Evolutionary conservation across 2,329 filamentous ascomycete species (phyloP).

Genomic region (Coleophoma cylindrospora): DNA sequence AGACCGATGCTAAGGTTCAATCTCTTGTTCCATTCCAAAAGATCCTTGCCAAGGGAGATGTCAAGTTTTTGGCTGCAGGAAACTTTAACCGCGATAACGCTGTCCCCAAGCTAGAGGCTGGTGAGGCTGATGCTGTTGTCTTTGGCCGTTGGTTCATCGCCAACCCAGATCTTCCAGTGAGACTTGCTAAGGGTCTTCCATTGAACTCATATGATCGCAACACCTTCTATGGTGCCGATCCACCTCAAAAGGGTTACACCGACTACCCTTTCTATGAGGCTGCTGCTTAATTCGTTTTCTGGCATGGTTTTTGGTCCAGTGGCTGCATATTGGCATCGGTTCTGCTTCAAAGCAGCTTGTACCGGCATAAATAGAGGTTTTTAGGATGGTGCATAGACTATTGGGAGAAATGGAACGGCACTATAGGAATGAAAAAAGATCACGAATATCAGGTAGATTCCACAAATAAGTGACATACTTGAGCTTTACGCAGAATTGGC

Average conservation of each 20-base stretch:
- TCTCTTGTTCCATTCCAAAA: conserved; percentile 38
- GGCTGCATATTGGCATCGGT: background rate
- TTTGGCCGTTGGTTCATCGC: conserved; percentile 35
- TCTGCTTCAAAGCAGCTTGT: background rate
- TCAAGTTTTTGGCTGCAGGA: conserved; percentile 50
- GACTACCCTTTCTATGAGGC: conserved; percentile 19
- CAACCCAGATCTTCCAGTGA: conserved; percentile 35
- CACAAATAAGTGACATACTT: background rate
- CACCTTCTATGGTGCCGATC: conserved; percentile 23
- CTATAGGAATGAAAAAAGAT: too few relatives aligned
- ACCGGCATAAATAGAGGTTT: background rate
- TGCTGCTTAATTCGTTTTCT: background rate
- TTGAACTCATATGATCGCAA: conserved; percentile 30
- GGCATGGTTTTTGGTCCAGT: background rate
- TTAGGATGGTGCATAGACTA: background rate
- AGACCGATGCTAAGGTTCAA: conserved; percentile 39
- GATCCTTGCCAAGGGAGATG: conserved; percentile 38
- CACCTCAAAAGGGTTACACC: conserved; percentile 24
- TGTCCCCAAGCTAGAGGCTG: conserved; percentile 10
- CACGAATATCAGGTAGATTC: too few relatives aligned
- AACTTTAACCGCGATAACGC: conserved; percentile 29
- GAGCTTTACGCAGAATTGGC: background rate
- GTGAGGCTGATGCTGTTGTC: conserved; percentile 28
- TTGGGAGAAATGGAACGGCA: background rate
- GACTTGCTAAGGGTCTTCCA: conserved; percentile 29